Percentiles rank a stretch among this genome's conserved stretches.
phyloP scores from a whole-genome alignment of 139 green algal genomes.

The Penium margaritaceum region DNA sequence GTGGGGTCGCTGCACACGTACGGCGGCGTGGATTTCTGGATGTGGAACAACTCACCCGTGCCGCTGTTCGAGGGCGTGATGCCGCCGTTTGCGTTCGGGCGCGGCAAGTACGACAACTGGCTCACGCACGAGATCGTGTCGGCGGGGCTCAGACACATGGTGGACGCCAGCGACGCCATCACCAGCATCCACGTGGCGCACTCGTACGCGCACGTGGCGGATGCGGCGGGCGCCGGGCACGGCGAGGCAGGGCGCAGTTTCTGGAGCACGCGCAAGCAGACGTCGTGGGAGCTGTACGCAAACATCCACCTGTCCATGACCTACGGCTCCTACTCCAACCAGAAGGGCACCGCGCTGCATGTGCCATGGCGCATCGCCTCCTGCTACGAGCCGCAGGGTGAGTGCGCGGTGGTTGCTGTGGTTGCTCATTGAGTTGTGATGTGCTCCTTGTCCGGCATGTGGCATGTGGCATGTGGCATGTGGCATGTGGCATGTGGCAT shows the following conservation, averaged over 20 bases:
- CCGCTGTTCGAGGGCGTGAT: slow-evolving; percentile 22
- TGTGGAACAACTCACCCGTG: slow-evolving; percentile 30
- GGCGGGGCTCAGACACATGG: slow-evolving; percentile 6
- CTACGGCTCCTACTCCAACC: slow-evolving; percentile 30
- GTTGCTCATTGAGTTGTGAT: too few species aligned
- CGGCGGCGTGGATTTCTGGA: slow-evolving; percentile 25
- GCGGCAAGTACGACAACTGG: slow-evolving; percentile 36
- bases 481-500: too few species aligned
- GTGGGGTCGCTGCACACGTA: slow-evolving; percentile 18
- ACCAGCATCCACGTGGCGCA: slow-evolving; percentile 35
- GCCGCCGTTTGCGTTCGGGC: slow-evolving; percentile 28
- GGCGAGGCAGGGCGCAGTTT: slow-evolving; percentile 1
- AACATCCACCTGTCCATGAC: slow-evolving; percentile 34
- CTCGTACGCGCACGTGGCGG: slow-evolving; percentile 26
- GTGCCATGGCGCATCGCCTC: slow-evolving; percentile 21
- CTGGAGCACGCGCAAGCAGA: slow-evolving; percentile 32
- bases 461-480: too few species aligned
- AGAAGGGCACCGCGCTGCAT: slow-evolving; percentile 34
- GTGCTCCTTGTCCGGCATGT: too few species aligned
- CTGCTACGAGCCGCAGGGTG: slow-evolving; percentile 25
- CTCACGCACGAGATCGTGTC: slow-evolving; percentile 26
- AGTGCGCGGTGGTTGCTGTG: too few species aligned
- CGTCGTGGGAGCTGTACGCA: slow-evolving; percentile 25
- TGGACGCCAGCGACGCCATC: slow-evolving; percentile 31
- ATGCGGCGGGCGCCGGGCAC: neutral